Evolutionary conservation across 2,329 filamentous ascomycete species (phyloP).

Genomic region (Emmonsiellopsis sp.): DNA sequence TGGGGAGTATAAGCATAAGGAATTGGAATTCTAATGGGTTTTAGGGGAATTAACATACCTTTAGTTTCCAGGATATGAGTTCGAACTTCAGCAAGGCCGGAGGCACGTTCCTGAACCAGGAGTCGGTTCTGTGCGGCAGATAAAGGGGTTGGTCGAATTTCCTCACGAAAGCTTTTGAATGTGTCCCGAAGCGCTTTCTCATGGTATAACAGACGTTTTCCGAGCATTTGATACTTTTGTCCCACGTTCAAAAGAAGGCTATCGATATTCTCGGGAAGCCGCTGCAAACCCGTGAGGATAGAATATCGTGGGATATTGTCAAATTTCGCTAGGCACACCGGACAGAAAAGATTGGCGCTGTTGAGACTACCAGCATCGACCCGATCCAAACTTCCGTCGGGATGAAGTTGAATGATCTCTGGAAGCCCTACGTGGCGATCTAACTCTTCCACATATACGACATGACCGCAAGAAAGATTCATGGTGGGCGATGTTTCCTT

Average conservation of each 20-base stretch:
- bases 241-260: slow-evolving; percentile 15
- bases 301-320: slow-evolving; percentile 13
- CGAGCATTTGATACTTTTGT: slow-evolving; percentile 11
- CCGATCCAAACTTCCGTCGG: too few species aligned
- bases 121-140: slow-evolving; percentile 14
- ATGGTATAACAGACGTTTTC: slow-evolving; percentile 10
- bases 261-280: slow-evolving; percentile 12
- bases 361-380: slow-evolving; percentile 1
- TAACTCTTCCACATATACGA: slow-evolving; percentile 8
- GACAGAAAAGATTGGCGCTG: slow-evolving; percentile 8
- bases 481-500: slow-evolving; percentile 3
- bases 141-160: slow-evolving; percentile 18
- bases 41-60: slow-evolving; percentile 3
- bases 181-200: slow-evolving; percentile 10
- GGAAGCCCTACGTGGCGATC: slow-evolving; percentile 7
- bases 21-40: background rate
- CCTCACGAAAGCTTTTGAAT: slow-evolving; percentile 11
- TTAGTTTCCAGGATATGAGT: slow-evolving; percentile 11
- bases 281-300: slow-evolving; percentile 9
- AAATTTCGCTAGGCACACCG: slow-evolving; percentile 9
- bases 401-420: too few species aligned
- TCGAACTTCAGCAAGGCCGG: slow-evolving; percentile 14
- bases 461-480: slow-evolving; percentile 12
- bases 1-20: background rate
- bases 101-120: slow-evolving; percentile 14